These are phyloP conservation scores for Leptographium procerum DNA, from an alignment of 2,329 filamentous ascomycete species.

Conservation along the genomic window DNA sequence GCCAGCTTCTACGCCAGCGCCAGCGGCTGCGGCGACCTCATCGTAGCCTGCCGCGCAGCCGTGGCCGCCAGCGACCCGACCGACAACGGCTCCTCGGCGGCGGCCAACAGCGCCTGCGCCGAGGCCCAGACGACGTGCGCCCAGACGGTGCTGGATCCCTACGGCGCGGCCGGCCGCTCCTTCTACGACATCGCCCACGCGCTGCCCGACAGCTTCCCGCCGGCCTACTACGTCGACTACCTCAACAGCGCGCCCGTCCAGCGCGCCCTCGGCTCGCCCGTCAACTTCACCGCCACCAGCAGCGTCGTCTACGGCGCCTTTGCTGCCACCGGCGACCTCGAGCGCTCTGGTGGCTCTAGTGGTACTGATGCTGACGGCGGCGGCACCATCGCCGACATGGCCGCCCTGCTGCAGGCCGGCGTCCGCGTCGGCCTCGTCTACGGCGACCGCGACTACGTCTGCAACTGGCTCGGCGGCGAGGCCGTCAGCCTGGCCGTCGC, in stretches of 20 bases:
- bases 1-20: conserved; percentile 32
- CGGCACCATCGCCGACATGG: conserved; percentile 47
- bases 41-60: conserved; percentile 38
- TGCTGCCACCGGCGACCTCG: conserved; percentile 44
- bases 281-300: conserved; percentile 46
- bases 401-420: conserved; percentile 47
- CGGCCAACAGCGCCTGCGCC: conserved; percentile 36
- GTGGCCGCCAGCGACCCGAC: conserved; percentile 27
- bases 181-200: conserved; percentile 51
- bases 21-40: conserved; percentile 42
- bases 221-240: conserved; percentile 49
- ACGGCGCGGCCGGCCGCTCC: conserved; percentile 43
- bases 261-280: conserved; percentile 47
- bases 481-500: conserved; percentile 55
- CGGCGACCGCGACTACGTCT: conserved; percentile 51
- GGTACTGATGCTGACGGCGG: too few species aligned
- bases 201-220: conserved; percentile 48
- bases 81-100: conserved; percentile 25
- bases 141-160: conserved; percentile 44
- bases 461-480: conserved; percentile 66
- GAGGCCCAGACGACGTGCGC: conserved; percentile 44
- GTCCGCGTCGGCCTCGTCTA: conserved; percentile 64
- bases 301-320: conserved; percentile 35
- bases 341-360: too few species aligned
- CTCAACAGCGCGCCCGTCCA: conserved; percentile 48